Percentiles rank a stretch among this genome's conserved stretches.
These are phyloP conservation scores for Arthrobotrys megalospora DNA, from an alignment of 2,329 filamentous ascomycete genomes.

Conservation along the genomic window DNA sequence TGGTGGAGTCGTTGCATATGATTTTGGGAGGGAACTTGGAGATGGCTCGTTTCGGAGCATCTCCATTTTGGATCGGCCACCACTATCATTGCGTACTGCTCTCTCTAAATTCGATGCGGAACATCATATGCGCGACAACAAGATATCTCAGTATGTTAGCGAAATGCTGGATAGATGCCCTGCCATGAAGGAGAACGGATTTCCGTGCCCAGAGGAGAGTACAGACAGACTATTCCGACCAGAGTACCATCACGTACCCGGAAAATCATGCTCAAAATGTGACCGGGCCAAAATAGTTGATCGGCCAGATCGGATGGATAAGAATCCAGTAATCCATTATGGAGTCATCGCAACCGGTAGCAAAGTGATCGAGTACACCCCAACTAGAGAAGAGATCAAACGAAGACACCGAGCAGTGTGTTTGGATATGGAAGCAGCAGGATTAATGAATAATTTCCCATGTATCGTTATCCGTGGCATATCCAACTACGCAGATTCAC, in stretches of 20 bases:
- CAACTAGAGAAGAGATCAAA: conserved; percentile 1
- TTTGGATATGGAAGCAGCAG: conserved; percentile 22
- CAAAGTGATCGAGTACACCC: conserved; percentile 2
- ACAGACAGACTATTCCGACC: no score
- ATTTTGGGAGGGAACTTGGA: not conserved
- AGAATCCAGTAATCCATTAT: not conserved
- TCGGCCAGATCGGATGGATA: not conserved
- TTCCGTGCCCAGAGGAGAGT: no score
- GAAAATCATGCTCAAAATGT: no score
- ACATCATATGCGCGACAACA: no score
- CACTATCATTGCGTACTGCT: not conserved
- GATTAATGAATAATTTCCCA: no score
- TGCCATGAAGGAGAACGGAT: no score
- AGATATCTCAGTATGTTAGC: no score
- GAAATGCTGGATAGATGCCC: no score
- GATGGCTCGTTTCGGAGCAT: not conserved
- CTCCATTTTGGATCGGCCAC: not conserved
- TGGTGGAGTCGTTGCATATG: conserved; percentile 1
- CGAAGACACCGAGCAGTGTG: conserved; percentile 3
- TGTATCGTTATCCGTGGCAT: conserved; percentile 14
- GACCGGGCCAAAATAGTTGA: no score
- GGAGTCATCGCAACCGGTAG: conserved; percentile 24
- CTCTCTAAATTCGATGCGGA: not conserved
- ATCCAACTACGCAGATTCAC: conserved; percentile 25
- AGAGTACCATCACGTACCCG: no score